Evolutionary conservation across 2,329 filamentous ascomycete genomes (phyloP).

Genomic region (Phyllosticta citrichinensis): DNA sequence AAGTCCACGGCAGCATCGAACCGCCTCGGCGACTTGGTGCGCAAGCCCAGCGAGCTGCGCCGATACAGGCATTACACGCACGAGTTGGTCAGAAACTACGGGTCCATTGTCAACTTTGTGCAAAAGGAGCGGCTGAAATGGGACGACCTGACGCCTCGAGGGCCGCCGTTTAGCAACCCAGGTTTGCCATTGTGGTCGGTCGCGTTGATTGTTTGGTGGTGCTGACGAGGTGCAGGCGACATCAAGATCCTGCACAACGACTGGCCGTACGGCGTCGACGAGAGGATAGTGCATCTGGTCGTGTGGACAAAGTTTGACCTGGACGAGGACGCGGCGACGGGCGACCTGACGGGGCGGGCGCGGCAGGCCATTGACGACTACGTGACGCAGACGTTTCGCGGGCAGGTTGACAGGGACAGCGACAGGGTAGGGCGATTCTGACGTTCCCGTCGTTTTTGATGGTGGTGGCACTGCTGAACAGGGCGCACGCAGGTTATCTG

Average conservation of each 20-base stretch:
- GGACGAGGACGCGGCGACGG: conserved; percentile 54
- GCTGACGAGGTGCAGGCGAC: conserved; percentile 39
- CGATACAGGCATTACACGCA: conserved; percentile 64
- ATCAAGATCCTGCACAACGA: conserved; percentile 76
- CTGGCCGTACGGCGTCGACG: conserved; percentile 85
- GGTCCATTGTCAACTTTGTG: conserved; percentile 70
- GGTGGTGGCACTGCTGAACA: conserved; percentile 6
- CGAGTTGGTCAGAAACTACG: conserved; percentile 54
- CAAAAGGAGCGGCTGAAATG: conserved; percentile 61
- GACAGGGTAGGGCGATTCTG: conserved; percentile 28
- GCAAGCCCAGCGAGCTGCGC: conserved; percentile 67
- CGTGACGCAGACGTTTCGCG: conserved; percentile 57
- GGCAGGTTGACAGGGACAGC: conserved; percentile 35
- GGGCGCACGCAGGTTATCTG: conserved; percentile 53
- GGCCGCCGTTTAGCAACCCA: conserved; percentile 34
- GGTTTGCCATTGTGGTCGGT: conserved; percentile 17
- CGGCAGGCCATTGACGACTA: conserved; percentile 59
- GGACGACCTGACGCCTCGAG: conserved; percentile 38
- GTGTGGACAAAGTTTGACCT: conserved; percentile 88
- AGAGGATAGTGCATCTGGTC: conserved; percentile 70
- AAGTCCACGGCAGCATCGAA: conserved; percentile 43
- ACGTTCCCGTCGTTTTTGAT: background rate
- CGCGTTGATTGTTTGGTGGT: conserved; percentile 1
- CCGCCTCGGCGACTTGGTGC: conserved; percentile 64
- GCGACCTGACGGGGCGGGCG: conserved; percentile 56